A percentile compares a stretch with the other conserved stretches of the same genome.
Conservation (phyloP, 1,284 basidiomycete species). For the Leccinum subrobustum region DNA sequence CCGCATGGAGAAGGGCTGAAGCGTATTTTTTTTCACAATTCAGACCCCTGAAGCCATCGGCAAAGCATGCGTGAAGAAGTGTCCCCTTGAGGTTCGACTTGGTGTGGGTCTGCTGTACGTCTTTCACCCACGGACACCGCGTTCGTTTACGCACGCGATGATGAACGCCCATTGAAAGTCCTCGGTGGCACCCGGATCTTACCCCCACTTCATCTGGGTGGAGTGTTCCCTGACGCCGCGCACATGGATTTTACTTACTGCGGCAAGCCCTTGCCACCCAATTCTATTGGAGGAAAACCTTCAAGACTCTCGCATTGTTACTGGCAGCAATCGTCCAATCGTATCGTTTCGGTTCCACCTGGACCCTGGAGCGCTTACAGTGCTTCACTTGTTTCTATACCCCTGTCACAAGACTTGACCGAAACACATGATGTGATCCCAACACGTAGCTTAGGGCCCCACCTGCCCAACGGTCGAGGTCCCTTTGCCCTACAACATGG, state of each 20-base stretch:
- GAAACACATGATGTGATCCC: conserved; percentile 10
- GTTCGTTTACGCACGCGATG: background rate
- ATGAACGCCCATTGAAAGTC: background rate
- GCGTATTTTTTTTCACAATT: background rate
- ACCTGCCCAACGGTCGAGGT: conserved; percentile 14
- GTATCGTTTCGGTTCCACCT: background rate
- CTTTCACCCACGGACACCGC: background rate
- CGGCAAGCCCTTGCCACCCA: background rate
- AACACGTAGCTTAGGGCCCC: conserved; percentile 1
- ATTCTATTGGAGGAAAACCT: background rate
- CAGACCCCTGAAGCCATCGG: background rate
- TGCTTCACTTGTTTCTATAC: background rate
- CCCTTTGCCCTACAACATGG: background rate
- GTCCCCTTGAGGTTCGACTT: background rate
- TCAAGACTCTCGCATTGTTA: conserved; percentile 1
- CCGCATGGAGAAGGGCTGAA: background rate
- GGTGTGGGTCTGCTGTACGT: conserved; percentile 17
- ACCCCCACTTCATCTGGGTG: conserved; percentile 3
- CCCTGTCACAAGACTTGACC: background rate
- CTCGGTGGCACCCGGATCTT: conserved; percentile 2
- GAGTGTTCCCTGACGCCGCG: background rate
- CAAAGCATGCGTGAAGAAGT: background rate
- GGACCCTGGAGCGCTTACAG: background rate
- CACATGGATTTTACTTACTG: background rate
- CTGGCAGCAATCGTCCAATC: background rate